phyloP scores from a whole-genome alignment of 2,329 filamentous ascomycete genomes.

The Claviceps humidiphila region DNA sequence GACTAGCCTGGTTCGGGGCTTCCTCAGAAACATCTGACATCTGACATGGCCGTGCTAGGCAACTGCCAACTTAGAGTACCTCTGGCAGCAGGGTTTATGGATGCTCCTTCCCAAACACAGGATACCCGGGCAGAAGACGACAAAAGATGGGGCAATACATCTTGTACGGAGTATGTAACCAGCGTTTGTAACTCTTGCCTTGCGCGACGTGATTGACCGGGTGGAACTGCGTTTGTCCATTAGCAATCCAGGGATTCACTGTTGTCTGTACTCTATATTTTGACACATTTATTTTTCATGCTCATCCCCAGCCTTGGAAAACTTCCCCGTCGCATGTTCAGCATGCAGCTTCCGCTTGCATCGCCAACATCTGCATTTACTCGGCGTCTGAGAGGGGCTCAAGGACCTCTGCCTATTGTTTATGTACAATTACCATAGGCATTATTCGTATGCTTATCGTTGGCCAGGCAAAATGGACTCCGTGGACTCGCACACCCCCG shows the following conservation, averaged over 20 bases:
- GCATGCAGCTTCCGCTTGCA: background rate
- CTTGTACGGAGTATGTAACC: background rate
- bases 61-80: no score
- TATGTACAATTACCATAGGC: background rate
- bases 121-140: background rate
- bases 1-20: background rate
- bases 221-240: background rate
- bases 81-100: background rate
- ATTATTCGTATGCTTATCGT: background rate
- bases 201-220: background rate
- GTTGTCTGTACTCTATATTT: background rate
- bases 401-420: background rate
- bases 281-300: background rate
- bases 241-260: background rate
- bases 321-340: background rate
- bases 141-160: background rate
- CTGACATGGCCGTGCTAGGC: no score
- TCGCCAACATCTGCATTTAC: background rate
- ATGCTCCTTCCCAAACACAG: background rate
- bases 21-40: background rate
- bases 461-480: background rate
- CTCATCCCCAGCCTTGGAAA: background rate
- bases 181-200: background rate
- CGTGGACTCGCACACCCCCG: conserved; percentile 1
- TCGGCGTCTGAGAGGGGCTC: background rate